Evolutionary conservation across 441 rosid species (phyloP).

Genomic region (Syzygium syzygioides): DNA sequence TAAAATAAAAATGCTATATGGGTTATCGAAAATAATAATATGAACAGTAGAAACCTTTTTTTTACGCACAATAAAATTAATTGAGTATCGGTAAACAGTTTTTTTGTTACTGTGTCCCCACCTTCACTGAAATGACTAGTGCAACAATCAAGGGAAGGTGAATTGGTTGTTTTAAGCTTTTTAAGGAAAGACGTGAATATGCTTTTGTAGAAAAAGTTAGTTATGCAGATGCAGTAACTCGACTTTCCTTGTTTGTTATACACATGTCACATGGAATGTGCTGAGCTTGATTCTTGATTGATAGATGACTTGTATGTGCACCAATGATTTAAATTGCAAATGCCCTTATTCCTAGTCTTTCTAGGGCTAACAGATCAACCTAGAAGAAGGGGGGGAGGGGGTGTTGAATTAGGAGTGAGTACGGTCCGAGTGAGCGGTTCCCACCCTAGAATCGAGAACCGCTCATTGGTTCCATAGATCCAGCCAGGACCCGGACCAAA

Average conservation of each 20-base stretch:
- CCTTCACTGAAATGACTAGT: background rate
- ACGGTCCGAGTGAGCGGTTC: too few species aligned
- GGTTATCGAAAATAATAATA: background rate
- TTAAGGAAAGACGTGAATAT: background rate
- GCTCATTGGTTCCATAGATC: too few species aligned
- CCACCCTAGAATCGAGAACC: too few species aligned
- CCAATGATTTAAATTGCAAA: too few species aligned
- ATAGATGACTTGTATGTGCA: background rate
- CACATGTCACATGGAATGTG: too few species aligned
- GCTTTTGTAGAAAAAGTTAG: background rate
- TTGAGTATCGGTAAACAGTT: background rate
- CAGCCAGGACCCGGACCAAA: too few species aligned
- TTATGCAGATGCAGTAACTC: background rate
- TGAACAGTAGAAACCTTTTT: background rate
- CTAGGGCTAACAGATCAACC: too few species aligned
- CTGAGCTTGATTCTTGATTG: background rate
- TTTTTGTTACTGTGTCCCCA: background rate
- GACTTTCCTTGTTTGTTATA: background rate
- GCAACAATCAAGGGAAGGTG: background rate
- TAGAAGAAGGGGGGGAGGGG: too few species aligned
- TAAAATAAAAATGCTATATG: background rate
- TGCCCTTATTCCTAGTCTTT: too few species aligned
- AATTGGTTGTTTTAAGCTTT: background rate
- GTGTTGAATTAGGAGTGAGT: too few species aligned
- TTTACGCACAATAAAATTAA: background rate